A percentile compares a stretch with the other conserved stretches of the same genome.
These are phyloP conservation scores for Monosporascus cannonballus DNA, from an alignment of 2,329 filamentous ascomycete genomes.

Conservation along the genomic window DNA sequence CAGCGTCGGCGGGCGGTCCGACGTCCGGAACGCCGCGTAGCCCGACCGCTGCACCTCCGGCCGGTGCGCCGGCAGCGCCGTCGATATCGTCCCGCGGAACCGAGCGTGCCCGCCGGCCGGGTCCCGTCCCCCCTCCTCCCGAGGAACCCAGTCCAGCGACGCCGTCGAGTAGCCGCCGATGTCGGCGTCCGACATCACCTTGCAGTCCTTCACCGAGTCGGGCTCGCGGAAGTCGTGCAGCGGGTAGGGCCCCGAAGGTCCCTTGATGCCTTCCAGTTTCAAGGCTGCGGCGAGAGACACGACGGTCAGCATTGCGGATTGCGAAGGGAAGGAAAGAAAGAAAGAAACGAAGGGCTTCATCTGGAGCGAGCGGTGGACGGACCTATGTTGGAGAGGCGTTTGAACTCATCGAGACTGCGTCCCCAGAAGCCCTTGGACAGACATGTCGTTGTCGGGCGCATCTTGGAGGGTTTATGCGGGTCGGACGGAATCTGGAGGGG, in stretches of 20 bases:
- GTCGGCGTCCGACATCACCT: conserved; percentile 79
- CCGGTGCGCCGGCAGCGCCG: conserved; percentile 67
- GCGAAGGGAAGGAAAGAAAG: conserved; percentile 6
- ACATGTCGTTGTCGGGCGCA: conserved; percentile 40
- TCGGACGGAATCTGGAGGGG: conserved; percentile 2
- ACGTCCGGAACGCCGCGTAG: conserved; percentile 86
- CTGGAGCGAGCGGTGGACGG: conserved; percentile 8
- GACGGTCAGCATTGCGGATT: conserved; percentile 1
- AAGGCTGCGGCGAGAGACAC: conserved; percentile 42
- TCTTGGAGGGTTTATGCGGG: conserved; percentile 23
- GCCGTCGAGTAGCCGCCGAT: conserved; percentile 81
- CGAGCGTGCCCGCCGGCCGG: conserved; percentile 49
- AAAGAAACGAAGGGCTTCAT: neutral
- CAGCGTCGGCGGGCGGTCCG: conserved; percentile 68
- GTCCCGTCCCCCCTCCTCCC: neutral
- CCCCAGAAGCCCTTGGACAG: conserved; percentile 49
- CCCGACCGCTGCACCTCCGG: conserved; percentile 74
- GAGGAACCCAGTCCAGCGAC: conserved; percentile 58
- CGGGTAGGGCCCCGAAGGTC: conserved; percentile 55
- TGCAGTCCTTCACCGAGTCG: conserved; percentile 47
- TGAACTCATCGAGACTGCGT: conserved; percentile 55
- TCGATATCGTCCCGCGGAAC: conserved; percentile 87
- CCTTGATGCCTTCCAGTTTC: conserved; percentile 63
- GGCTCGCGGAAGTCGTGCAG: conserved; percentile 57
- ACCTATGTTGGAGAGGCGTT: conserved; percentile 51